phyloP scores from a whole-genome alignment of 2,329 filamentous ascomycete species.

The Microdochium nivale region DNA sequence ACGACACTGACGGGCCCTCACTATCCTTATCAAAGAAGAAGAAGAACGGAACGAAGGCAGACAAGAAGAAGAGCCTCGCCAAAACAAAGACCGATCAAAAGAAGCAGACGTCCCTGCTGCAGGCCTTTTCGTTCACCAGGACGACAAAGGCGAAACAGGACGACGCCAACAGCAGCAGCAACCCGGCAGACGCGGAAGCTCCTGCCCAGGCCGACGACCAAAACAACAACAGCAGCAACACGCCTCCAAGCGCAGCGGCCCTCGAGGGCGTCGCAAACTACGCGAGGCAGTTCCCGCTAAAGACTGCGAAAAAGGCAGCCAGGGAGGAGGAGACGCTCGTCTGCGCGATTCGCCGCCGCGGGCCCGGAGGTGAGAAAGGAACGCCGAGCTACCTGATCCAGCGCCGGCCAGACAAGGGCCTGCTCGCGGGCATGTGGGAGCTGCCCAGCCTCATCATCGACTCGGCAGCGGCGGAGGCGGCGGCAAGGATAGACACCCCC shows the following conservation, averaged over 20 bases:
- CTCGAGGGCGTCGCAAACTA: slow-evolving; percentile 31
- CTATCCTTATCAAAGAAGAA: slow-evolving; percentile 2
- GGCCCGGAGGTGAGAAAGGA: too few species aligned
- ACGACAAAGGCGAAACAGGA: slow-evolving; percentile 5
- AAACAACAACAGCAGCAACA: too few species aligned
- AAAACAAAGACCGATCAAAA: background rate
- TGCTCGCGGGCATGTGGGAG: slow-evolving; percentile 48
- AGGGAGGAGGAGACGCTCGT: slow-evolving; percentile 44
- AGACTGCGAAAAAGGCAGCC: slow-evolving; percentile 40
- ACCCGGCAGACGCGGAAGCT: slow-evolving; percentile 1
- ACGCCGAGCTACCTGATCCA: slow-evolving; percentile 39
- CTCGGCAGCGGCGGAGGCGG: slow-evolving; percentile 12
- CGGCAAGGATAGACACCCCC: slow-evolving; percentile 11
- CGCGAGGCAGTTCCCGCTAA: slow-evolving; percentile 42
- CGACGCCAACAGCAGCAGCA: background rate
- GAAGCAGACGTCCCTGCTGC: slow-evolving; percentile 7
- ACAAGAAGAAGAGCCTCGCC: slow-evolving; percentile 2
- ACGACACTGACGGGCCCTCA: too few species aligned
- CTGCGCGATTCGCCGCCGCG: slow-evolving; percentile 34
- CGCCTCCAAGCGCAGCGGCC: slow-evolving; percentile 10
- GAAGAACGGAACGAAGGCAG: slow-evolving; percentile 2
- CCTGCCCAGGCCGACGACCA: too few species aligned
- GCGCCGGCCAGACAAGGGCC: slow-evolving; percentile 42
- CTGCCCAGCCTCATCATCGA: slow-evolving; percentile 37
- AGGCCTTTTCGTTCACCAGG: slow-evolving; percentile 16